Conservation (phyloP, 352 stramenopile species). For the Phytophthora cajani region DNA sequence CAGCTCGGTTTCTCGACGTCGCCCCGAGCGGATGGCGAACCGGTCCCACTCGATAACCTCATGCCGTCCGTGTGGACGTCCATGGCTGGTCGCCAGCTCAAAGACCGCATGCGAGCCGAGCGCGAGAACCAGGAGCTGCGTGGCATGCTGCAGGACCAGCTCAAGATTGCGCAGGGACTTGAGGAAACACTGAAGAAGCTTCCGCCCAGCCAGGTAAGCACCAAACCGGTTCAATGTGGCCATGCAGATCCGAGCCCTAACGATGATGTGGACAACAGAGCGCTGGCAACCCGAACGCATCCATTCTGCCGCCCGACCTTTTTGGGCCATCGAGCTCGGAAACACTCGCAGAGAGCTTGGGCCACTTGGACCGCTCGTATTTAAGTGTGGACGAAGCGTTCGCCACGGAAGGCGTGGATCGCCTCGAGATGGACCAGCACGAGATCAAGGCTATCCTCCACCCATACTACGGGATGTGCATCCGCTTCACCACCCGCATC, state of each 20-base stretch:
- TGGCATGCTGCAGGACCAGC: constrained; percentile 35
- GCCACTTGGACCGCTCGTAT: constrained; percentile 27
- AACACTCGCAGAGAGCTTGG: constrained; percentile 29
- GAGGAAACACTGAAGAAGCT: constrained; percentile 41
- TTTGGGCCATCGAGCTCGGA: constrained; percentile 33
- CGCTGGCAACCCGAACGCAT: neutral
- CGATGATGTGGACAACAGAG: constrained; percentile 17
- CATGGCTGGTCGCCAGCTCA: constrained; percentile 34
- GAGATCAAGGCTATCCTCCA: constrained; percentile 36
- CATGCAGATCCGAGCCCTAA: constrained; percentile 5
- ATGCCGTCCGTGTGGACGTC: constrained; percentile 36
- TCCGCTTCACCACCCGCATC: constrained; percentile 34
- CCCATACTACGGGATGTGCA: constrained; percentile 28
- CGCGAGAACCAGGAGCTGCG: constrained; percentile 36
- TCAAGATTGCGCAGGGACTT: constrained; percentile 40
- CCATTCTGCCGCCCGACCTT: constrained; percentile 25
- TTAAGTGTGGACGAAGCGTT: constrained; percentile 30
- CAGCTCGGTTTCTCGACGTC: constrained; percentile 21
- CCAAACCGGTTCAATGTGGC: neutral
- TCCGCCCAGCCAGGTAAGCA: constrained; percentile 29
- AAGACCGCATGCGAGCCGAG: constrained; percentile 37
- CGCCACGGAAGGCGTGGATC: constrained; percentile 15
- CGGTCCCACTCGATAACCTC: constrained; percentile 4
- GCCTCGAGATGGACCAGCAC: constrained; percentile 31
- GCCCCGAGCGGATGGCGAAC: neutral